Conservation (phyloP, 192 early-diverging fungal species). For the Entrophospora sp. region DNA sequence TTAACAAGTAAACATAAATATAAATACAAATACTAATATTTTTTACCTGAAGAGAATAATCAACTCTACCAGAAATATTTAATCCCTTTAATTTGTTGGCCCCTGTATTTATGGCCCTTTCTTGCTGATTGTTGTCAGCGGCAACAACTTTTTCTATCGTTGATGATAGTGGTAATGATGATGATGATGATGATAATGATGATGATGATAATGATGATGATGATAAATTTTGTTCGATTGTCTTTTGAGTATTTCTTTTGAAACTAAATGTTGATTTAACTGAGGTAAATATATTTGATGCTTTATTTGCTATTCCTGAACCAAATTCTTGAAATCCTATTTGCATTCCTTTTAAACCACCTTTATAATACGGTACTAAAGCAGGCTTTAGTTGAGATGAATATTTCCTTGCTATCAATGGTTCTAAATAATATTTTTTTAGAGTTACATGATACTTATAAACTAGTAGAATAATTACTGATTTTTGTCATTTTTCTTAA, state of each 20-base stretch:
- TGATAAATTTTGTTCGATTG: too few species aligned
- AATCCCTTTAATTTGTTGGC: conserved; percentile 29
- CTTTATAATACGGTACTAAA: conserved; percentile 70
- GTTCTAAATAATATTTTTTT: conserved; percentile 37
- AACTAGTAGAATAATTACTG: neutral
- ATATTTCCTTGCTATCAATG: conserved; percentile 51
- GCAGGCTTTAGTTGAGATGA: conserved; percentile 53
- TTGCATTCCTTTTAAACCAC: conserved; percentile 63
- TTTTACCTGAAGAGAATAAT: conserved; percentile 43
- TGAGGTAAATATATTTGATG: conserved; percentile 54
- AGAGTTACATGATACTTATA: neutral
- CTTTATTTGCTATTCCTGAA: conserved; percentile 52
- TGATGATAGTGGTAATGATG: neutral
- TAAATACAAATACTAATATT: neutral
- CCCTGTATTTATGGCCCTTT: neutral
- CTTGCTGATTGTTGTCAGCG: neutral
- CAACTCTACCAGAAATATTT: conserved; percentile 41
- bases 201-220: neutral
- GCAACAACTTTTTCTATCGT: neutral
- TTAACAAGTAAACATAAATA: neutral
- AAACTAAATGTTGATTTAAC: conserved; percentile 35
- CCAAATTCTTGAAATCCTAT: conserved; percentile 59
- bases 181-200: too few species aligned
- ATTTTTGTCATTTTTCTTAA: neutral
- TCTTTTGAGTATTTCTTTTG: too few species aligned